phyloP scores from a whole-genome alignment of 2,329 filamentous ascomycete species.

The Leptographium lundbergii region DNA sequence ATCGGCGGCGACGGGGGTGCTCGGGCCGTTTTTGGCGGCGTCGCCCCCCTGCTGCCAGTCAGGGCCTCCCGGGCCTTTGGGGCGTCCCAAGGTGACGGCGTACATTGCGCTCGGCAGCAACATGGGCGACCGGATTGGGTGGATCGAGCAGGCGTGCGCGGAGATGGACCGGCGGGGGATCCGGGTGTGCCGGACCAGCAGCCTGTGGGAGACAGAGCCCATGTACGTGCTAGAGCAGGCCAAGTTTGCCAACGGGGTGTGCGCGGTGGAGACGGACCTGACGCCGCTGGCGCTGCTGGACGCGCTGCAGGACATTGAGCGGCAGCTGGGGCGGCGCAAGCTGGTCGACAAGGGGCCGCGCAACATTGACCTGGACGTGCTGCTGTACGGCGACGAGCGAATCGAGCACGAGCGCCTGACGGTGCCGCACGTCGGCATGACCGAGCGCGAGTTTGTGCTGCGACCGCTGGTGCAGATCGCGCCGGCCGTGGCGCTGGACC shows the following conservation, averaged over 20 bases:
- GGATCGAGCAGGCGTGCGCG: constrained; percentile 73
- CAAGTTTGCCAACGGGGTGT: constrained; percentile 82
- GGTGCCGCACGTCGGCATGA: constrained; percentile 73
- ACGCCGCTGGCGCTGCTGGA: constrained; percentile 66
- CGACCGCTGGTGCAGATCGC: constrained; percentile 66
- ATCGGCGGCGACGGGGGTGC: neutral
- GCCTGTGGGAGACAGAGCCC: constrained; percentile 84
- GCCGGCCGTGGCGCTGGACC: constrained; percentile 39
- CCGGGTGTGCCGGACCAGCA: constrained; percentile 66
- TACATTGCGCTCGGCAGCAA: constrained; percentile 92
- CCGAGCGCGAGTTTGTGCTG: constrained; percentile 88
- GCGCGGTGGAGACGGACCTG: constrained; percentile 74
- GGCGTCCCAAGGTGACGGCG: constrained; percentile 33
- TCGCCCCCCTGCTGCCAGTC: constrained; percentile 7
- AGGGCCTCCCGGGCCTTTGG: too few relatives aligned
- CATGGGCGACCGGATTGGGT: constrained; percentile 68
- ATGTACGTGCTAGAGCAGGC: constrained; percentile 94
- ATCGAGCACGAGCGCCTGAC: constrained; percentile 62
- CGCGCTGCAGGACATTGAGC: constrained; percentile 73
- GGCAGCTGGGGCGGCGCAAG: constrained; percentile 65
- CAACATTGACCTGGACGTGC: constrained; percentile 87
- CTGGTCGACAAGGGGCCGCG: constrained; percentile 85
- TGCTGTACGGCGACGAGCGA: constrained; percentile 61
- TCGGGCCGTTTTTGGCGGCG: neutral
- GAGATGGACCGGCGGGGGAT: constrained; percentile 66